These are phyloP conservation scores for Acacia concinna DNA, from an alignment of 331 rosid genomes.

Conservation along the genomic window DNA sequence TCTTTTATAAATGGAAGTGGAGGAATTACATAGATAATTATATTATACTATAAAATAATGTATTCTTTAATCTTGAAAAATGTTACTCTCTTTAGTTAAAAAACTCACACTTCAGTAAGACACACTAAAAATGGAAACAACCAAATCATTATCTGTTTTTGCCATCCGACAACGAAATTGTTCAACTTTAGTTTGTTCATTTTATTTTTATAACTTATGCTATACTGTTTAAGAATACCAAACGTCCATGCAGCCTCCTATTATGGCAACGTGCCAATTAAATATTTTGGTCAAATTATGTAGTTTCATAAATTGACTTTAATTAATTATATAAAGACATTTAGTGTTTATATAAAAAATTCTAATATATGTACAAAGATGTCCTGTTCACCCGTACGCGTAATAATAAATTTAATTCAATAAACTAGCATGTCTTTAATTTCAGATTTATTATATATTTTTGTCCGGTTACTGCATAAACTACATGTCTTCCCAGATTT, in stretches of 20 bases:
- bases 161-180: constrained; percentile 34
- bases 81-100: constrained; percentile 14
- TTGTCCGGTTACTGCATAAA: constrained; percentile 1
- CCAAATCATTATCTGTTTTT: not conserved
- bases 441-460: not conserved
- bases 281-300: constrained; percentile 23
- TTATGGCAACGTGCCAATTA: not conserved
- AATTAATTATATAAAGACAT: not conserved
- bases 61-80: not conserved
- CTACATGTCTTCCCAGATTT: not conserved
- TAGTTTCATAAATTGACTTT: not conserved
- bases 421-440: not conserved
- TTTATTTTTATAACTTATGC: constrained; percentile 5
- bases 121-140: not conserved
- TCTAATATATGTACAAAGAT: not conserved
- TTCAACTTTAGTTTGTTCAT: constrained; percentile 17
- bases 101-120: constrained; percentile 7
- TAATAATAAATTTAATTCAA: not conserved
- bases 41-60: constrained; percentile 2
- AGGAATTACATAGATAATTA: not conserved
- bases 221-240: constrained; percentile 28
- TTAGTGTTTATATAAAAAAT: not conserved
- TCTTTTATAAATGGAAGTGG: constrained; percentile 6
- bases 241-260: not conserved
- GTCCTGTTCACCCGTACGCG: not conserved